Evolutionary conservation across 176 grass and related monocot species (phyloP), one percentile per base, ranked within the genome.

Genomic region (Hsuehochloa calcarea): DNA sequence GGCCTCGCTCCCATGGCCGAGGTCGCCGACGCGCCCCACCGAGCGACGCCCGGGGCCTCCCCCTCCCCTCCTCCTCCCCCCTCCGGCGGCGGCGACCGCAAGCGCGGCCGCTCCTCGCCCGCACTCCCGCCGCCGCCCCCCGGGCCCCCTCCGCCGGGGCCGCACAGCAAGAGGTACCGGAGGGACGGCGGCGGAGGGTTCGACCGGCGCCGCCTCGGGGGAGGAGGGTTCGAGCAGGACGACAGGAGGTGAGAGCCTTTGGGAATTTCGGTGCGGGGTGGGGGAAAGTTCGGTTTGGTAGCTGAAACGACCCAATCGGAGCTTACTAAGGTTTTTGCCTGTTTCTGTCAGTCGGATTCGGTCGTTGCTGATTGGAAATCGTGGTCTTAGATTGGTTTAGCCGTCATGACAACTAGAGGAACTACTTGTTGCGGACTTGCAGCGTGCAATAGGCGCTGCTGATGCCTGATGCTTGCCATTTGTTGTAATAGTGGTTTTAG

Each of bases 171-270:
- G 83, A 82, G 93, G 84, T 67, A 89, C 4, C 87, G 96, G 43
- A 82, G 85, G 78, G 93, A 94, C 35, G 89, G 85, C 3, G 88
- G 88, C 2, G 90, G 91, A 4, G 96, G 96, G 10, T 99, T 95
- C 31, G 91, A 99, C 76, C 88, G 93, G 52, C 90, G 96, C 78
- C 88, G 96, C 19, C 91, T 92, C 58, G 89, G 95, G 49, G 87
- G 91, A 20, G 90, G 80, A 85, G 93, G 88, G 68, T 67, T 68
- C 60, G 89, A 67, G 5, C 89, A 80, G 34, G 89, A 90, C 40
- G 96, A 92, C 50, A 92, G 88, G 84, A 94, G 93, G 81, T 90
- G 84, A 60, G 91, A 84, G 46, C 69, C 77, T 61, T 80, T n/a
- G 55, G 45, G 64, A 34, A 72, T 31, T 74, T 70, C 2, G 20